Evolutionary conservation across 1,284 basidiomycete species (phyloP).

Genomic region (Dichomitus squalens): DNA sequence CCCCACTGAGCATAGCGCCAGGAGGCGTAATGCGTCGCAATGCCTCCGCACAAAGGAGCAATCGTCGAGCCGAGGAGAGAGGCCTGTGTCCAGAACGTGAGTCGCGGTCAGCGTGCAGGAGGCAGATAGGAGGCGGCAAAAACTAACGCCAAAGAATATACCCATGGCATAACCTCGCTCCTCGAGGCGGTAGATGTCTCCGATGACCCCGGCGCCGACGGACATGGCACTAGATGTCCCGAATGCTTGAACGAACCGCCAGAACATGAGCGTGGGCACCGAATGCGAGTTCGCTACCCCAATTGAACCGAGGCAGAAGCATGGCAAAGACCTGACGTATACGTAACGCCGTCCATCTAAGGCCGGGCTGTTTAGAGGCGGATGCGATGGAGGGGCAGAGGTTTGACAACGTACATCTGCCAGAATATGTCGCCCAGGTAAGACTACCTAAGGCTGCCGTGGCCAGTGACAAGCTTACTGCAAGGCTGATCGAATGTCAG

Average conservation of each 20-base stretch:
- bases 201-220: conserved; percentile 52
- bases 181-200: conserved; percentile 50
- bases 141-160: conserved; percentile 45
- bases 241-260: conserved; percentile 66
- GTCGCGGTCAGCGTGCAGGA: too few relatives aligned
- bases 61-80: conserved; percentile 39
- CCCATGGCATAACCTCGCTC: conserved; percentile 52
- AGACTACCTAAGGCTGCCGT: conserved; percentile 45
- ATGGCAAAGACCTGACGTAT: conserved; percentile 62
- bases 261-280: conserved; percentile 56
- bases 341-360: conserved; percentile 65
- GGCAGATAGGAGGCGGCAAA: background rate
- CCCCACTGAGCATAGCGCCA: conserved; percentile 71
- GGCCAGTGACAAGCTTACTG: conserved; percentile 49
- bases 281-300: conserved; percentile 55
- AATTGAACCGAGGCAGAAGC: conserved; percentile 60
- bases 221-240: conserved; percentile 49
- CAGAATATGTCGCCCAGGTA: conserved; percentile 53
- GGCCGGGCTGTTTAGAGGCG: background rate
- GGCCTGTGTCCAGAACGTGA: conserved; percentile 23
- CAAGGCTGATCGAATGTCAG: conserved; percentile 34
- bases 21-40: conserved; percentile 55
- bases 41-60: conserved; percentile 41
- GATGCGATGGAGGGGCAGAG: background rate
- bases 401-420: conserved; percentile 44